Base-by-base conservation (phyloP, 768 basidiomycete species). In the Leucocoprinus sp. region DNA sequence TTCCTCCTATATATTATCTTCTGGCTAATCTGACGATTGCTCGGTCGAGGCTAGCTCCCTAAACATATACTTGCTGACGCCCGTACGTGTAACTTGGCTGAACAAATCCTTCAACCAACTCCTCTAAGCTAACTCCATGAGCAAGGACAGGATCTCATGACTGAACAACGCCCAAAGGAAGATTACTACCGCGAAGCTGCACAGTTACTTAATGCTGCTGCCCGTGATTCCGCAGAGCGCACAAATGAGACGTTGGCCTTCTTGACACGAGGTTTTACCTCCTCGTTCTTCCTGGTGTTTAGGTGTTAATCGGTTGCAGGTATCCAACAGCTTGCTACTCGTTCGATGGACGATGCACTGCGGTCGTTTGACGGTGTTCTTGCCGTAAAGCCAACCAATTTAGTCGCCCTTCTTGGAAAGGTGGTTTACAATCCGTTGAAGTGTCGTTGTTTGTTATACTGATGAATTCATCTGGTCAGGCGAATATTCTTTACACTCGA, bases 381-480 rank as follows among this genome's bases (percentile, higher is more conserved):
- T 7, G 68, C 68, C 2, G 71, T 78, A 51, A 85, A 85, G 55
- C 87, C 93, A 0, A 88, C 82, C 14, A 95, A 98, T 57, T 58
- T 96, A 4, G 78, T 93, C 27, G 93, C 93, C 0, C 68, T 95
- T 4, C 70, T 92, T 7, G 93, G 92, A 44, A 91, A 93, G 69
- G 91, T 85, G 38, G 22, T 63, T 56, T 37, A n/a, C 24, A 7
- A n/a, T n/a, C n/a, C n/a, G n/a, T 22, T 17, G 8, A n/a, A 18
- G 17, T 5, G 5, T 4, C 29, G 1, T 23, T 4, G 12, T 15
- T n/a, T 19, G 9, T 15, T 37, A 37, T 19, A 41, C 55, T 39
- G 24, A 42, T 40, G n/a, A n/a, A n/a, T n/a, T 24, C 55, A 26
- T n/a, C 6, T 34, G 28, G 5, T 26, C 54, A 91, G 83, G 95